phyloP scores from a whole-genome alignment of 495 filamentous ascomycete genomes.

The Glutinoglossum americanum region DNA sequence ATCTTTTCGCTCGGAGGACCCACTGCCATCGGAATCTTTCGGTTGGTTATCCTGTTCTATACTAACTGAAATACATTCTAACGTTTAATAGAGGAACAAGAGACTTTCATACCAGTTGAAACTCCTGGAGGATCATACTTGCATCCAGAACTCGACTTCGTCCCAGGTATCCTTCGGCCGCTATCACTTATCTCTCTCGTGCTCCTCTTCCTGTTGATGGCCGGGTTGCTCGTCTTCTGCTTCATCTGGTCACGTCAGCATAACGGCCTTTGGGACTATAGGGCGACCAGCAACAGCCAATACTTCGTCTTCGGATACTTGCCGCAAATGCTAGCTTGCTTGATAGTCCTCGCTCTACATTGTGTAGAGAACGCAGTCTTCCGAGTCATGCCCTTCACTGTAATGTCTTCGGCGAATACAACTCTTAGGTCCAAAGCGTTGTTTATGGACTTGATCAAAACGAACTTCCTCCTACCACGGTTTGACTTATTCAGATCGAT shows the following conservation, averaged over 20 bases:
- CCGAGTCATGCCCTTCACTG: slow-evolving; percentile 54
- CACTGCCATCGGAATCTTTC: not conserved
- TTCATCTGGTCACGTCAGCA: slow-evolving; percentile 47
- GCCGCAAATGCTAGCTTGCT: slow-evolving; percentile 51
- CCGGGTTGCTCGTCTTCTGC: slow-evolving; percentile 46
- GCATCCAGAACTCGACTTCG: slow-evolving; percentile 36
- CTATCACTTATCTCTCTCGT: slow-evolving; percentile 34
- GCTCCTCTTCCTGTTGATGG: slow-evolving; percentile 44
- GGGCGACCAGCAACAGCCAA: slow-evolving; percentile 37
- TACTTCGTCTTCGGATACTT: slow-evolving; percentile 78
- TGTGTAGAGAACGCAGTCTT: slow-evolving; percentile 53
- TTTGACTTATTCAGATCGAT: slow-evolving; percentile 32
- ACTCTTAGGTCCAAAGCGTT: slow-evolving; percentile 27
- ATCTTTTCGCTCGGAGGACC: not conserved
- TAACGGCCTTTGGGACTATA: slow-evolving; percentile 43
- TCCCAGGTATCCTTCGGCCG: slow-evolving; percentile 44
- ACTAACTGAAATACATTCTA: not conserved
- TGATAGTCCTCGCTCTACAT: slow-evolving; percentile 55
- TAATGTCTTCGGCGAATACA: slow-evolving; percentile 38
- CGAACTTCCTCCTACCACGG: slow-evolving; percentile 36
- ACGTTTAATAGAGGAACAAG: slow-evolving; percentile 5
- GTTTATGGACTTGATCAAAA: slow-evolving; percentile 29
- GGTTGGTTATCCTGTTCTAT: not conserved
- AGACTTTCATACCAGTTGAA: slow-evolving; percentile 32
- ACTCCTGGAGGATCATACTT: slow-evolving; percentile 22